These are phyloP conservation scores for Cladophialophora carrionii DNA, from an alignment of 2,329 filamentous ascomycete genomes.

Conservation along the genomic window DNA sequence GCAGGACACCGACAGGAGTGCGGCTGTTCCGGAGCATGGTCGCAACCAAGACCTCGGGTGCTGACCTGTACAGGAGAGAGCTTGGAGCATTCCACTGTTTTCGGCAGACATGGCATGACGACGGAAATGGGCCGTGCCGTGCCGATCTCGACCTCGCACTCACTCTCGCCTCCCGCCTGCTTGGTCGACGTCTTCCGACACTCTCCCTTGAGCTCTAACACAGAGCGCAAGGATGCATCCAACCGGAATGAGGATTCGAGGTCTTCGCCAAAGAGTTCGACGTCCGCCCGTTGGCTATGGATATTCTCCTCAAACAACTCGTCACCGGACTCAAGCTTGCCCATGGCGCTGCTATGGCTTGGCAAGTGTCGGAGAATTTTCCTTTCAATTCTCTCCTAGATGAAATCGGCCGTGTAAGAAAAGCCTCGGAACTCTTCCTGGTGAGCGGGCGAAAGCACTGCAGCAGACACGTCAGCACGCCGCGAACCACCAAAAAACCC, in stretches of 20 bases:
- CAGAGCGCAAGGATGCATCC: neutral
- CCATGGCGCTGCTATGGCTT: neutral
- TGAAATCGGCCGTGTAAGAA: slow-evolving; percentile 82
- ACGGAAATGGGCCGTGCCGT: neutral
- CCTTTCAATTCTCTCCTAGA: slow-evolving; percentile 31
- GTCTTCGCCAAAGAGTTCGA: neutral
- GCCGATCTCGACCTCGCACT: neutral
- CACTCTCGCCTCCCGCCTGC: neutral
- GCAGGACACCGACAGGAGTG: neutral
- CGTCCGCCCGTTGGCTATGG: neutral
- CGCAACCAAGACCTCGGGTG: neutral
- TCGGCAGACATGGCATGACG: neutral
- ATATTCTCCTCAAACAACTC: neutral
- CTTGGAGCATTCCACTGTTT: neutral
- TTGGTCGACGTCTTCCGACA: neutral
- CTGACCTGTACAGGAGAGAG: neutral
- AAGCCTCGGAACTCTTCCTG: slow-evolving; percentile 99
- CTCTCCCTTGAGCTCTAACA: neutral
- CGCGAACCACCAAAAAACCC: neutral
- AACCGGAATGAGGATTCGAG: neutral
- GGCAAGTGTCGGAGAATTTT: slow-evolving; percentile 8
- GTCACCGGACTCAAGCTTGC: neutral
- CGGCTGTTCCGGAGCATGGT: neutral
- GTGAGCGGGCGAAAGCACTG: slow-evolving; percentile 96
- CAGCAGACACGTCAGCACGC: slow-evolving; percentile 5